These are phyloP conservation scores for Albizia julibrissin DNA, from an alignment of 306 rosid genomes.

Conservation along the genomic window DNA sequence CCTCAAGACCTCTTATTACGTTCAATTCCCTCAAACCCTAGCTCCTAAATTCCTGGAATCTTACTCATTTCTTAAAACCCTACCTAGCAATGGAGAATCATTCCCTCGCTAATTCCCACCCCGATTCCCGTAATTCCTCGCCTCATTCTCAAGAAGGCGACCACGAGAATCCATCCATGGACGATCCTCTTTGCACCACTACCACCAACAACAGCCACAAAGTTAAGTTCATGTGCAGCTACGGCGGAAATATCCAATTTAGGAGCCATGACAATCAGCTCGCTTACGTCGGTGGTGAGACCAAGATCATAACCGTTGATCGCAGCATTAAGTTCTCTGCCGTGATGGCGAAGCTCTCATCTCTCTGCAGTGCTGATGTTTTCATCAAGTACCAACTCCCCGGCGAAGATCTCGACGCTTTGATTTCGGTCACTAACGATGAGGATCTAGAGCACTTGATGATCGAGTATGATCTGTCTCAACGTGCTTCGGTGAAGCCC, in stretches of 20 bases:
- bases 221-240: conserved; percentile 66
- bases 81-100: conserved; percentile 49
- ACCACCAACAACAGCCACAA: conserved; percentile 29
- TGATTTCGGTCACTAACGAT: conserved; percentile 65
- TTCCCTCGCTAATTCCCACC: conserved; percentile 44
- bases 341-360: conserved; percentile 49
- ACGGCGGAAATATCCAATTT: conserved; percentile 66
- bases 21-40: conserved; percentile 13
- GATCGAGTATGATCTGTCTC: conserved; percentile 59
- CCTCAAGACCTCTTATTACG: background rate
- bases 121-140: conserved; percentile 65
- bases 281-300: conserved; percentile 65
- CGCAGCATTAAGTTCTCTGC: conserved; percentile 51
- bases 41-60: background rate
- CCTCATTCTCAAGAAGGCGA: conserved; percentile 59
- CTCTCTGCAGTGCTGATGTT: conserved; percentile 41
- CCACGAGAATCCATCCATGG: conserved; percentile 56
- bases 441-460: conserved; percentile 70
- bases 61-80: background rate
- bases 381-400: conserved; percentile 69
- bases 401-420: conserved; percentile 72
- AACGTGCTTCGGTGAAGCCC: conserved; percentile 53
- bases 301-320: conserved; percentile 62
- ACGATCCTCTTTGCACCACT: conserved; percentile 34
- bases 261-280: conserved; percentile 62